Evolutionary conservation across 1,284 basidiomycete genomes (phyloP).

Genomic region (Austroboletus niveus): DNA sequence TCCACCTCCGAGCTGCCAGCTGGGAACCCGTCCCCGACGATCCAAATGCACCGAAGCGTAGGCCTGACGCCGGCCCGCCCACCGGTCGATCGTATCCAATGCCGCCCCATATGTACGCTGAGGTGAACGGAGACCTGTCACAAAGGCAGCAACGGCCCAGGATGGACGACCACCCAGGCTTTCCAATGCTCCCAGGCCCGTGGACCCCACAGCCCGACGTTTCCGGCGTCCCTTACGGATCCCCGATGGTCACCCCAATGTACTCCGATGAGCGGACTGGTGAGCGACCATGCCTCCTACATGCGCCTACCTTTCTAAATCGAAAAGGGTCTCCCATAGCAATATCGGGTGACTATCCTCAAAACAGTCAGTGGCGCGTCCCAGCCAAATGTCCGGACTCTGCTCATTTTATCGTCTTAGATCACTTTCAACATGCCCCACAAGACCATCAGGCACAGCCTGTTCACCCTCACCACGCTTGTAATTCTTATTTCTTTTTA

Average conservation of each 20-base stretch:
- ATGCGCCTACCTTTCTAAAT: conserved; percentile 14
- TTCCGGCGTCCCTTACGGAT: conserved; percentile 33
- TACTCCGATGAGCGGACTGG: conserved; percentile 48
- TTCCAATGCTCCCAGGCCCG: conserved; percentile 22
- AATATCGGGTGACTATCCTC: conserved; percentile 29
- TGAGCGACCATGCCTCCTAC: conserved; percentile 25
- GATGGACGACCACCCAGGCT: conserved; percentile 31
- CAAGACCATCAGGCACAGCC: conserved; percentile 34
- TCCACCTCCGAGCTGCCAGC: conserved; percentile 43
- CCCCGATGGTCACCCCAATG: conserved; percentile 38
- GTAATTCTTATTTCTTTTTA: conserved; percentile 29
- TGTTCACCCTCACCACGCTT: conserved; percentile 31
- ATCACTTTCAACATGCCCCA: conserved; percentile 27
- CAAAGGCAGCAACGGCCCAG: conserved; percentile 26
- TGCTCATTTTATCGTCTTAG: conserved; percentile 23
- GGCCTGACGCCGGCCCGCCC: conserved; percentile 31
- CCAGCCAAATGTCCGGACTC: background rate
- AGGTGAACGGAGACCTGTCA: conserved; percentile 34
- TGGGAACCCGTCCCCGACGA: conserved; percentile 40
- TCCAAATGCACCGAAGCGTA: conserved; percentile 35
- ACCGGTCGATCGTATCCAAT: conserved; percentile 35
- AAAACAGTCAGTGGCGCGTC: conserved; percentile 31
- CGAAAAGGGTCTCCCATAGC: conserved; percentile 23
- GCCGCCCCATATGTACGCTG: conserved; percentile 33
- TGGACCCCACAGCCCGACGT: conserved; percentile 32